Conservation (phyloP, 2,329 filamentous ascomycete species). For the Sporothrix pallida region DNA sequence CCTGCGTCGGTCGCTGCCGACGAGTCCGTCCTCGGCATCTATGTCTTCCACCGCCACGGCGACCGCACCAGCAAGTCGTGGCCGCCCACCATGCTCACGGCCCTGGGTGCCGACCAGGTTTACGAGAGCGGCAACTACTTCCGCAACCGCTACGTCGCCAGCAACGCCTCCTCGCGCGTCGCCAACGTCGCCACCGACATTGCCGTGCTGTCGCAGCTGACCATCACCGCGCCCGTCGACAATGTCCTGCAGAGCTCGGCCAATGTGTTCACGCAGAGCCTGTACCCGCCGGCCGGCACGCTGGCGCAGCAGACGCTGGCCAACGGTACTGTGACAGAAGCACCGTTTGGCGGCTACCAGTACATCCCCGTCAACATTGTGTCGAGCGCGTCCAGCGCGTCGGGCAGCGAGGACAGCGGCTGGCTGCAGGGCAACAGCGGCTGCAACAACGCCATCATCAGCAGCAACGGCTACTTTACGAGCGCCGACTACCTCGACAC, state of each 20-base stretch:
- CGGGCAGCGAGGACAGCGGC: slow-evolving; percentile 60
- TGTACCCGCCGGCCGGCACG: slow-evolving; percentile 78
- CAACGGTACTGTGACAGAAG: slow-evolving; percentile 69
- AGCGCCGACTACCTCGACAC: slow-evolving; percentile 54
- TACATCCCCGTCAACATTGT: slow-evolving; percentile 75
- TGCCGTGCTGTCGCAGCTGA: slow-evolving; percentile 73
- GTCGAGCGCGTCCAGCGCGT: slow-evolving; percentile 58
- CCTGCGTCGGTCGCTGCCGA: slow-evolving; percentile 40
- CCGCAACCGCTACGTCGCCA: slow-evolving; percentile 73
- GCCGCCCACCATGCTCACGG: slow-evolving; percentile 73
- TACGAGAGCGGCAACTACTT: slow-evolving; percentile 76
- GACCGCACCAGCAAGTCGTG: slow-evolving; percentile 82
- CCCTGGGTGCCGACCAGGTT: slow-evolving; percentile 78
- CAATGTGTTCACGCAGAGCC: slow-evolving; percentile 78
- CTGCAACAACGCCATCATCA: slow-evolving; percentile 60
- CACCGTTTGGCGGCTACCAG: slow-evolving; percentile 81
- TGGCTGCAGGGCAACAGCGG: slow-evolving; percentile 66
- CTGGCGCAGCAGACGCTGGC: slow-evolving; percentile 66
- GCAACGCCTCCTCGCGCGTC: slow-evolving; percentile 65
- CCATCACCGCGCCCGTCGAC: slow-evolving; percentile 73
- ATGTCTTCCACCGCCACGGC: slow-evolving; percentile 89
- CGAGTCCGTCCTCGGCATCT: slow-evolving; percentile 79
- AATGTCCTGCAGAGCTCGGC: slow-evolving; percentile 81
- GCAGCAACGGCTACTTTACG: slow-evolving; percentile 61
- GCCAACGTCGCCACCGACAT: slow-evolving; percentile 68